phyloP scores from a whole-genome alignment of 345 rosid genomes.

The Carallia brachiata region DNA sequence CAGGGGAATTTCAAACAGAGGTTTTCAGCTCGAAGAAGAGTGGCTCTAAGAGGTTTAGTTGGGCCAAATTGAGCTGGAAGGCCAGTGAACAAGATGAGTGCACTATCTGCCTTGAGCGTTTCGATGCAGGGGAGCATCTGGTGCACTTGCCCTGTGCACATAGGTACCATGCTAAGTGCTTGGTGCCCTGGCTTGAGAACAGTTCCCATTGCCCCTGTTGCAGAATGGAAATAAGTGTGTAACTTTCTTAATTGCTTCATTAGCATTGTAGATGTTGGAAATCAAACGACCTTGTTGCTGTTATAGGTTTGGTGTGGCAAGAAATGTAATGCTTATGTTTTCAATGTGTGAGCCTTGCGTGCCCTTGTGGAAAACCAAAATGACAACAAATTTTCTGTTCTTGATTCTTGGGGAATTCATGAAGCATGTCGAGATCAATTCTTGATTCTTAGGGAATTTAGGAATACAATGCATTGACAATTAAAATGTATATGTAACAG shows the following conservation, averaged over 20 bases:
- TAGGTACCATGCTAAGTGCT: conserved; percentile 59
- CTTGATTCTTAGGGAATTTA: no score
- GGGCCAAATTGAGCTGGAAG: conserved; percentile 56
- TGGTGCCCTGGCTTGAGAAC: conserved; percentile 67
- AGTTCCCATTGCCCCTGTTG: conserved; percentile 74
- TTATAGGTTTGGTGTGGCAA: neutral
- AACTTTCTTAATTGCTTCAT: conserved; percentile 1
- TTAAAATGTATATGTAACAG: no score
- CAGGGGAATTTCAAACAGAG: conserved; percentile 16
- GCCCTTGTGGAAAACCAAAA: no score
- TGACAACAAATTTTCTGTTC: no score
- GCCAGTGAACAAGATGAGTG: conserved; percentile 62
- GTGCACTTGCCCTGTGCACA: conserved; percentile 64
- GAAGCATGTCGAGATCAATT: no score
- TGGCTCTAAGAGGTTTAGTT: conserved; percentile 38
- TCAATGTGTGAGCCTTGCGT: neutral
- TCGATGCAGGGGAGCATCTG: conserved; percentile 55
- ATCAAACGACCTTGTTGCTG: neutral
- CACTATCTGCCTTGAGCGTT: conserved; percentile 62
- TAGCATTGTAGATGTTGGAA: neutral
- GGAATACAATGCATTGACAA: no score
- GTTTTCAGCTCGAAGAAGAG: conserved; percentile 24
- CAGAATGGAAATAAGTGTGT: conserved; percentile 39
- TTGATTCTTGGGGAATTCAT: no score
- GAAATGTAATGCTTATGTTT: neutral